These are phyloP conservation scores for Onygenales sp. DNA, from an alignment of 2,329 filamentous ascomycete species.

Conservation along the genomic window DNA sequence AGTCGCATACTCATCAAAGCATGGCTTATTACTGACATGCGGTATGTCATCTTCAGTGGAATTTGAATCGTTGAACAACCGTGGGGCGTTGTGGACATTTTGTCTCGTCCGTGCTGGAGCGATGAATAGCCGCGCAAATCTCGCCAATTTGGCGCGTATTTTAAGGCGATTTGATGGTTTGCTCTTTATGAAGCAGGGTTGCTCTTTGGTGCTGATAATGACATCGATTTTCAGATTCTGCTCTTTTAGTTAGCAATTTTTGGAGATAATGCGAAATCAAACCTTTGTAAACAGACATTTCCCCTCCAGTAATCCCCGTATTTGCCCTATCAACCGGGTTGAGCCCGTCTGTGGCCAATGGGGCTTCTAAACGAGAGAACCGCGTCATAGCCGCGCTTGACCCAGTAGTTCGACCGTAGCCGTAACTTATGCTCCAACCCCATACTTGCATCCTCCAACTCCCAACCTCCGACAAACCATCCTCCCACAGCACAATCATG, in stretches of 20 bases:
- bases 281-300: not conserved
- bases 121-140: no score
- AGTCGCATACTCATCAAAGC: no score
- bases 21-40: no score
- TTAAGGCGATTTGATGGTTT: not conserved
- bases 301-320: slow-evolving; percentile 3
- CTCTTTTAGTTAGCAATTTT: not conserved
- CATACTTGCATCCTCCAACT: not conserved
- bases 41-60: no score
- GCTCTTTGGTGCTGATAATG: not conserved
- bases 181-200: not conserved
- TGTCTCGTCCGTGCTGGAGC: no score
- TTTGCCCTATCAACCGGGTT: not conserved
- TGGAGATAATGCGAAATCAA: not conserved
- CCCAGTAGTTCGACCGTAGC: slow-evolving; percentile 12
- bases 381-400: slow-evolving; percentile 24
- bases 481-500: slow-evolving; percentile 28
- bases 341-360: slow-evolving; percentile 4
- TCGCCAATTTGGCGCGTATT: not conserved
- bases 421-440: no score
- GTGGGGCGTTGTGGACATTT: no score
- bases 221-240: not conserved
- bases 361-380: slow-evolving; percentile 7
- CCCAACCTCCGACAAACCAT: slow-evolving; percentile 13
- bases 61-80: no score